Percentiles rank a stretch among this genome's conserved stretches.
phyloP scores from a whole-genome alignment of 129 eudicot genomes.

The Scalesia atractyloides region DNA sequence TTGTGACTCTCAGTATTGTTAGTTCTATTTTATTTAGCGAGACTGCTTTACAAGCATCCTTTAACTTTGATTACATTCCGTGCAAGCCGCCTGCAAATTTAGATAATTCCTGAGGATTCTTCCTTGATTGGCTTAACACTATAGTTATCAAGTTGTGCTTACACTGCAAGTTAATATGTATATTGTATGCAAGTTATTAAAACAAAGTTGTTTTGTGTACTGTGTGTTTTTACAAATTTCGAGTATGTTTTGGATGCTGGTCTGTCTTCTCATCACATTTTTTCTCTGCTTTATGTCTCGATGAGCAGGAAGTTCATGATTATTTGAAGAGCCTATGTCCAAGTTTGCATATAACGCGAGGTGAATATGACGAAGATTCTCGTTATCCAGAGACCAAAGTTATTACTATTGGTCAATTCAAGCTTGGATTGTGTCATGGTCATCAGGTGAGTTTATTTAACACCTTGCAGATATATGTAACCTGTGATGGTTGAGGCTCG shows the following conservation, averaged over 20 bases:
- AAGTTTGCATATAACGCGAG: slow-evolving; percentile 86
- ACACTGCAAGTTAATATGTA: background rate
- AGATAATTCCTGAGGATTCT: background rate
- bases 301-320: slow-evolving; percentile 91
- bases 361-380: slow-evolving; percentile 97
- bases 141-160: background rate
- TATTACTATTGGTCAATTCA: slow-evolving; percentile 93
- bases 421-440: slow-evolving; percentile 97
- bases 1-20: background rate
- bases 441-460: slow-evolving; percentile 68
- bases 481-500: background rate
- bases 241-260: slow-evolving; percentile 12
- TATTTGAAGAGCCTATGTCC: slow-evolving; percentile 92
- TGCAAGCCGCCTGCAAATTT: background rate
- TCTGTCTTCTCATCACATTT: slow-evolving; percentile 12
- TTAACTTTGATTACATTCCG: background rate
- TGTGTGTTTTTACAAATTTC: background rate
- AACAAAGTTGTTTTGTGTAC: background rate
- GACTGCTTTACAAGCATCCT: background rate
- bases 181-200: background rate
- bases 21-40: no score
- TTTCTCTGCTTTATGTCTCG: slow-evolving; percentile 14
- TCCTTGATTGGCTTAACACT: slow-evolving; percentile 2
- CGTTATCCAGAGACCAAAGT: slow-evolving; percentile 96
- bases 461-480: background rate